Evolutionary conservation across 148 eudicot genomes (phyloP), one percentile per base, ranked within the genome.

Genomic region (Camellia sinensis): DNA sequence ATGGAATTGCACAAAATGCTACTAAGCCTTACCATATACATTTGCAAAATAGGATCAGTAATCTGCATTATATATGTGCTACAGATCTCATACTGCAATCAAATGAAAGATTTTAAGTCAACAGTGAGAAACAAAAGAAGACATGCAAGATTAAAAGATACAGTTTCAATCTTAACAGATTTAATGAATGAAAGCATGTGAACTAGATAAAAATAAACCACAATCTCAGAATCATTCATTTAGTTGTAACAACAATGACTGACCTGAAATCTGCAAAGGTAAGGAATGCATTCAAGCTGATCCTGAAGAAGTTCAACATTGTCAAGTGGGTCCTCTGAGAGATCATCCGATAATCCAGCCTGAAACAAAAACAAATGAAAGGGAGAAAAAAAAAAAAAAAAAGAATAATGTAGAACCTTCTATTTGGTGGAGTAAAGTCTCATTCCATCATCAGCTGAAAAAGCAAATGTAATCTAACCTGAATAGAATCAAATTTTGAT

Each of bases 181-280:
- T 48, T 12, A 63, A 18, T 59, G 62, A 59, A 29, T 29, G 37
- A 29, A 29, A 29, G 37, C 37, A 29, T 29, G 37, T 29, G 37
- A 29, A 29, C 37, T 29, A 29, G 37, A 29, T 29, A 29, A 29
- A 29, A 29, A 29, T 29, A 29, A 29, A 29, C 37, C 37, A 29
- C 37, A 29, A 29, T 29, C 37, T 29, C 37, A 21, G 40, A 46
- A 60, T 76, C 54, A 61, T 45, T n/a, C 22, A 60, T 76, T 60
- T 62, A 41, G 78, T 14, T 75, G 52, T 71, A 21, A 1, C 65
- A 57, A 46, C 41, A 73, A 64, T 63, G 48, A 71, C 67, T 66
- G 85, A 95, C 99, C 94, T 93, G 97, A 82, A 88, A 92, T 90
- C 94, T 87, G 88, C 93, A 92, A 78, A 95, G 91, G 82, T 85